These are phyloP conservation scores for Tephrocybe sp. DNA, from an alignment of 768 basidiomycete genomes.

Conservation along the genomic window DNA sequence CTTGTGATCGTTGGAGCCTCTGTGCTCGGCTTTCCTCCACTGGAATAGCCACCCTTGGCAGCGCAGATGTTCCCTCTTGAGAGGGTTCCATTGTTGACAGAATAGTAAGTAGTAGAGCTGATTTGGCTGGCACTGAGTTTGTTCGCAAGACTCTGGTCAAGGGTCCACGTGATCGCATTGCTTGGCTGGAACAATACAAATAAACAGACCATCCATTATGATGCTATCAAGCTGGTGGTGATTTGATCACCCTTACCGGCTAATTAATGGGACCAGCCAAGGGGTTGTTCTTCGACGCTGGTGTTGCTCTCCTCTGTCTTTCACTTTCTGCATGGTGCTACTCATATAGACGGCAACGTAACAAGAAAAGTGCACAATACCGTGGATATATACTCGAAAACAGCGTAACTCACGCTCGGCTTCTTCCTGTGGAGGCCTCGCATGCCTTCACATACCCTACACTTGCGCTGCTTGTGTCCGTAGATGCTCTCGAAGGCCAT, in stretches of 20 bases:
- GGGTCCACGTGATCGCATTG: slow-evolving; percentile 2
- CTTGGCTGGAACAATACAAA: slow-evolving; percentile 6
- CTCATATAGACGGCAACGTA: neutral
- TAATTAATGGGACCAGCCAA: neutral
- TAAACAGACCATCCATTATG: neutral
- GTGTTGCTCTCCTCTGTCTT: slow-evolving; percentile 10
- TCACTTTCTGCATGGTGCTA: slow-evolving; percentile 7
- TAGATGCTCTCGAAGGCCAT: slow-evolving; percentile 49
- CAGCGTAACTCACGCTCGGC: slow-evolving; percentile 50
- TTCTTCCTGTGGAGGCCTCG: slow-evolving; percentile 42
- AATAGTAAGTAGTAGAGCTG: neutral
- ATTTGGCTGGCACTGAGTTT: neutral
- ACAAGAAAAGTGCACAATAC: neutral
- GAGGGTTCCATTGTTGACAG: slow-evolving; percentile 6
- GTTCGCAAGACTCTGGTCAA: neutral
- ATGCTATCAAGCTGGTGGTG: neutral
- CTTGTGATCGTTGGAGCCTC: slow-evolving; percentile 59
- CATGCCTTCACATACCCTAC: slow-evolving; percentile 65
- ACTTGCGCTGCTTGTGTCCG: slow-evolving; percentile 51
- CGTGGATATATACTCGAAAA: slow-evolving; percentile 49
- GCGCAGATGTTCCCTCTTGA: neutral
- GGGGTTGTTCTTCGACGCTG: slow-evolving; percentile 1
- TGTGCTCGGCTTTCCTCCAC: slow-evolving; percentile 61
- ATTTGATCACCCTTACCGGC: neutral
- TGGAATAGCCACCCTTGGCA: slow-evolving; percentile 9